Conservation (phyloP, 139 green algal species). For the Chlorella sorokiniana region DNA sequence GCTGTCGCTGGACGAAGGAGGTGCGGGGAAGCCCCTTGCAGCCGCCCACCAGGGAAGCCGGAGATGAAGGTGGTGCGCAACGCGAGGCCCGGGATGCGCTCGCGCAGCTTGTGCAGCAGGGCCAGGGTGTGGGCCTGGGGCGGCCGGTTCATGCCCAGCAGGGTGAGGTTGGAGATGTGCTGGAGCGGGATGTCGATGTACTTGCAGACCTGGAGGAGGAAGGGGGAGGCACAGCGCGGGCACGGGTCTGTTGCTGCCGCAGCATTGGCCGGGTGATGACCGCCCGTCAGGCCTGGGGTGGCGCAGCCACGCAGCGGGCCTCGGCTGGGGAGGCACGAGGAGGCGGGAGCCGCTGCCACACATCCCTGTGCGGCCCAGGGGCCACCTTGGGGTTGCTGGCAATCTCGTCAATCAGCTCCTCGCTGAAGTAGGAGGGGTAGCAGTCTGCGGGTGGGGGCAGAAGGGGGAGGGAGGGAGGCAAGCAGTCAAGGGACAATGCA, state of each 20-base stretch:
- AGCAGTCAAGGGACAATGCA: neutral
- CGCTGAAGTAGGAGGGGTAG: conserved; percentile 83
- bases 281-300: no score
- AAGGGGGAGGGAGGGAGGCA: neutral
- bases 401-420: conserved; percentile 88
- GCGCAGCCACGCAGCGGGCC: no score
- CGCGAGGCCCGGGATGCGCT: conserved; percentile 78
- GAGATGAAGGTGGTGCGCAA: conserved; percentile 92
- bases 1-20: no score
- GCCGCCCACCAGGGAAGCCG: conserved; percentile 71
- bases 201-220: conserved; percentile 79
- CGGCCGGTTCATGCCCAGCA: conserved; percentile 89
- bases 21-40: no score
- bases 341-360: no score
- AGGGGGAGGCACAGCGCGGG: conserved; percentile 23
- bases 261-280: no score
- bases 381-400: conserved; percentile 79
- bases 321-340: no score
- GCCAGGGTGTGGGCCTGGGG: conserved; percentile 64
- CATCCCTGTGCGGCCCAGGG: neutral
- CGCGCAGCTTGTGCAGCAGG: conserved; percentile 79
- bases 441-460: conserved; percentile 1
- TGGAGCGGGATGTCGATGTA: conserved; percentile 97
- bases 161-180: conserved; percentile 85
- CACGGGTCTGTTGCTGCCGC: no score